These are phyloP conservation scores for Camellia sinensis DNA, from an alignment of 148 eudicot species.

Conservation along the genomic window DNA sequence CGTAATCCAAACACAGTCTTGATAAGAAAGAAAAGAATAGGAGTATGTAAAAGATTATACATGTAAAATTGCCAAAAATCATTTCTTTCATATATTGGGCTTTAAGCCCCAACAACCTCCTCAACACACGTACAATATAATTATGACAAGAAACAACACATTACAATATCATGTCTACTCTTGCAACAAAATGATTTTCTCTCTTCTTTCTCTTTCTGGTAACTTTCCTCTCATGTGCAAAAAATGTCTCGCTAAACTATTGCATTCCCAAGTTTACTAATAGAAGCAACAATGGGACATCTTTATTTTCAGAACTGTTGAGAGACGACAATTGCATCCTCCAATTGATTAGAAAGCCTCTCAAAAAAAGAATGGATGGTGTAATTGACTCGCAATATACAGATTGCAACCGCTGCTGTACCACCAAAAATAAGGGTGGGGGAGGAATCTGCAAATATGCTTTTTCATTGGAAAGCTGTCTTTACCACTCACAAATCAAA, in stretches of 20 bases:
- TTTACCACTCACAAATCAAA: conserved; percentile 17
- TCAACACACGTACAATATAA: background rate
- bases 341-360: conserved; percentile 17
- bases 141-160: background rate
- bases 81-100: conserved; percentile 9
- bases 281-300: conserved; percentile 18
- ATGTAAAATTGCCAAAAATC: background rate
- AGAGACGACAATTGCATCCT: conserved; percentile 14
- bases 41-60: background rate
- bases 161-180: conserved; percentile 5
- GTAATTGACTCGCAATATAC: conserved; percentile 25
- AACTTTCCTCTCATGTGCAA: background rate
- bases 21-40: background rate
- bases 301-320: conserved; percentile 18
- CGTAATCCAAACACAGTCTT: background rate
- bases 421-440: conserved; percentile 20
- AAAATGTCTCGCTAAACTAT: conserved; percentile 7
- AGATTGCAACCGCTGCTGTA: conserved; percentile 17
- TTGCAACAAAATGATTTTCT: background rate
- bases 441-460: conserved; percentile 11
- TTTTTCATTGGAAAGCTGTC: background rate
- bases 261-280: background rate
- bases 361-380: conserved; percentile 30
- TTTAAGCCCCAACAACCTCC: conserved; percentile 7
- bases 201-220: background rate